Conservation (phyloP, 495 filamentous ascomycete genomes). For the Podospora tetraspora region DNA sequence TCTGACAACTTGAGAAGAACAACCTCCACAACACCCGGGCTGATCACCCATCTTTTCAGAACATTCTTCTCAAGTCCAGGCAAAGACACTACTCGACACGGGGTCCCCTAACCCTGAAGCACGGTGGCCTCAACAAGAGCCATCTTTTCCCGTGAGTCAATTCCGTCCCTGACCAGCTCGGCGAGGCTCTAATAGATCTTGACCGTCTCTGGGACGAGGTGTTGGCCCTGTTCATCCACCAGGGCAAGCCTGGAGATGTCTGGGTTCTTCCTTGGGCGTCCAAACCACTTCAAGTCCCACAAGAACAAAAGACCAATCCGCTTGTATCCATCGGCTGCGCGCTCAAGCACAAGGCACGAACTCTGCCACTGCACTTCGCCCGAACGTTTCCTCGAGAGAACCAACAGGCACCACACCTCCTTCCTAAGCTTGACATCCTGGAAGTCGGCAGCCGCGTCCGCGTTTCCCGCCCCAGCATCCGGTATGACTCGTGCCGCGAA, state of each 20-base stretch:
- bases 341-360: not conserved
- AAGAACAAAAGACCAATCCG: not conserved
- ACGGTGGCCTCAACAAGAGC: too few relatives aligned
- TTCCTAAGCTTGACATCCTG: not conserved
- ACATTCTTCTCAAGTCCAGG: not conserved
- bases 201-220: not conserved
- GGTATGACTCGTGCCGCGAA: not conserved
- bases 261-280: not conserved
- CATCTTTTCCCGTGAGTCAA: not conserved
- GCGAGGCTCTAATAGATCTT: not conserved
- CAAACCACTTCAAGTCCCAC: not conserved
- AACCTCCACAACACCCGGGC: too few relatives aligned
- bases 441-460: not conserved
- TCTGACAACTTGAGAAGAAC: too few relatives aligned
- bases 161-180: not conserved
- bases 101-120: too few relatives aligned
- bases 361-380: not conserved
- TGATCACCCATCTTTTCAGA: not conserved
- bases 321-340: not conserved
- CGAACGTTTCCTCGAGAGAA: too few relatives aligned
- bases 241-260: not conserved
- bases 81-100: not conserved
- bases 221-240: not conserved
- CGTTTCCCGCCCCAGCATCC: not conserved
- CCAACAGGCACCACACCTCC: not conserved